Percentiles rank a stretch among this genome's conserved stretches.
These are phyloP conservation scores for Aspergillus unguis DNA, from an alignment of 2,329 filamentous ascomycete genomes.

Conservation along the genomic window DNA sequence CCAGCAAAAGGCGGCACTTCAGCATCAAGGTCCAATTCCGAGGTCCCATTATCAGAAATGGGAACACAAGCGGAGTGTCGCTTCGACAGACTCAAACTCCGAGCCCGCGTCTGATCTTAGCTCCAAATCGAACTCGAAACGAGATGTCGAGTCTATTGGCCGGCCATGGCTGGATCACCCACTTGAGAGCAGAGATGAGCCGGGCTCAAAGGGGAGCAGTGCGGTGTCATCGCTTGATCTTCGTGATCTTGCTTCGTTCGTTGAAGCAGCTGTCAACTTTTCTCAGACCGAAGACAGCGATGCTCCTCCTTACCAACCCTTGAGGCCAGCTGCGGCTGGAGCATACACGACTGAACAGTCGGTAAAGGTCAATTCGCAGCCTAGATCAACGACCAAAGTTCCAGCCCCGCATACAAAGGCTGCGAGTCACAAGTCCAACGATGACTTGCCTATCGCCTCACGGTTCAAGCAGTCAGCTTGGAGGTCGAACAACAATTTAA, in stretches of 20 bases:
- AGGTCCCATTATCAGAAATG: constrained; percentile 17
- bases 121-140: constrained; percentile 29
- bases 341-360: background rate
- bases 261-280: constrained; percentile 31
- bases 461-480: background rate
- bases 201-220: constrained; percentile 17
- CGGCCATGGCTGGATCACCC: constrained; percentile 36
- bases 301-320: constrained; percentile 21
- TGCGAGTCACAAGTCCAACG: background rate
- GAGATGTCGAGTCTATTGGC: constrained; percentile 38
- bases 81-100: constrained; percentile 17
- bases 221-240: constrained; percentile 30
- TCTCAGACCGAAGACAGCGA: constrained; percentile 22
- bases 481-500: background rate
- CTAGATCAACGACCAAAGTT: background rate
- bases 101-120: constrained; percentile 16
- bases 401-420: background rate
- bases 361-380: background rate
- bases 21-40: constrained; percentile 31
- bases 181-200: constrained; percentile 16
- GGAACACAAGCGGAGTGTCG: constrained; percentile 23
- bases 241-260: constrained; percentile 32
- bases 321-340: background rate
- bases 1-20: constrained; percentile 29
- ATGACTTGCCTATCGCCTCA: background rate